Evolutionary conservation across 2,329 filamentous ascomycete genomes (phyloP).

Genomic region (Neofusicoccum kwambonambiense): DNA sequence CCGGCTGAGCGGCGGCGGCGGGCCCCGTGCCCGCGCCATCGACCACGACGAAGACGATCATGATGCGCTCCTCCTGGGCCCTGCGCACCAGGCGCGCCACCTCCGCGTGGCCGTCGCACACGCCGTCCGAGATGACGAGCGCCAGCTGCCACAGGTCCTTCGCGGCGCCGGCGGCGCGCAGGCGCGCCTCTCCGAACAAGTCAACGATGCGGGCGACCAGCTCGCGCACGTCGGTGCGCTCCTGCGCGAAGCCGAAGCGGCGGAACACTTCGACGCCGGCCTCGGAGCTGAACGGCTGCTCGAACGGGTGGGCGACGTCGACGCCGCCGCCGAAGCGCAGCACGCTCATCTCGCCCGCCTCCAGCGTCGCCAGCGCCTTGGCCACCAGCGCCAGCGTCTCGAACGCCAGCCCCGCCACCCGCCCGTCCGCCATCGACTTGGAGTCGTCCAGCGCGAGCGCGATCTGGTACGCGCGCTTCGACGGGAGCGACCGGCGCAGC

Average conservation of each 20-base stretch:
- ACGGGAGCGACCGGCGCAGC: conserved; percentile 91
- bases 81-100: conserved; percentile 81
- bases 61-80: conserved; percentile 89
- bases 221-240: conserved; percentile 78
- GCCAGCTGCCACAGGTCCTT: conserved; percentile 85
- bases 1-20: too few species aligned
- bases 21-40: conserved; percentile 53
- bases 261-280: conserved; percentile 81
- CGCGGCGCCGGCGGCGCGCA: conserved; percentile 50
- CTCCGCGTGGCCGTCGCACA: conserved; percentile 84
- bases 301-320: conserved; percentile 82
- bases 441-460: conserved; percentile 96
- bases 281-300: conserved; percentile 75
- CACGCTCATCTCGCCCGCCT: conserved; percentile 89
- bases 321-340: conserved; percentile 84
- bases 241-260: conserved; percentile 81
- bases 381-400: conserved; percentile 92
- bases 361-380: conserved; percentile 83
- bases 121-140: conserved; percentile 88
- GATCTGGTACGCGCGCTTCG: conserved; percentile 94
- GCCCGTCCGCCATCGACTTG: conserved; percentile 84
- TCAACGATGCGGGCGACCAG: conserved; percentile 76
- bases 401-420: conserved; percentile 77
- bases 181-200: conserved; percentile 74
- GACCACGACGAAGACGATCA: conserved; percentile 97